Evolutionary conservation across 179 eudicot genomes (phyloP), one percentile per base, ranked within the genome.

Genomic region (Silene coronaria): DNA sequence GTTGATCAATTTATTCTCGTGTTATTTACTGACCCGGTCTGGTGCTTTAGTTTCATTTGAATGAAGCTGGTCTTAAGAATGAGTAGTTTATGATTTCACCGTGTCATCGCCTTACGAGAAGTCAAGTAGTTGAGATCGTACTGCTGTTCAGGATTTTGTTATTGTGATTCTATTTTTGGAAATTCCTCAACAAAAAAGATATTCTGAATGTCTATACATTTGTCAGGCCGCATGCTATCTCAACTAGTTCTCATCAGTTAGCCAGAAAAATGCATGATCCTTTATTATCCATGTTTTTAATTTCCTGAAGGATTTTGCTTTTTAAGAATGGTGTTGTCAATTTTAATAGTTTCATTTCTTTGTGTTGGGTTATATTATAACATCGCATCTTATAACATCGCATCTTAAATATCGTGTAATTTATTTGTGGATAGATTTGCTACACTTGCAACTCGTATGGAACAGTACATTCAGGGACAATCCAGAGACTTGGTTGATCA

Each of bases 401-500:
- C 11, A 38, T 19, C 10, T 42, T 60, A 11, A 11, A 60, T 42
- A 19, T 46, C 11, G 6, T 17, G 38, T 45, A 34, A 28, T 57
- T n/a, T 77, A 14, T 68, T 75, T 70, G 64, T 81, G 64, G 71
- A 71, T 78, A 94, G 99, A 78, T 95, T 95, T 76, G 90, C 91
- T n/a, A 83, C 84, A 66, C 97, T 95, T 88, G 99, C 97, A 16
- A 95, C 99, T 71, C 95, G 96, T 69, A 92, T 95, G 99, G 99
- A 95, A 89, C 99, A 92, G 80, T 95, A 95, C 85, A 90, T 95
- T 79, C 96, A 93, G 77, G 99, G 99, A 78, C 92, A 90, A 66
- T 92, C 97, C 61, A 90, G 99, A 87, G 97, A 95, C 86, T 86
- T 95, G 86, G 99, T 95, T 80, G 99, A 95, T 79, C 93, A 88